Percentiles rank a stretch among this genome's conserved stretches.
Evolutionary conservation across 2,329 filamentous ascomycete species (phyloP).

Genomic region (Cordyceps farinosa): DNA sequence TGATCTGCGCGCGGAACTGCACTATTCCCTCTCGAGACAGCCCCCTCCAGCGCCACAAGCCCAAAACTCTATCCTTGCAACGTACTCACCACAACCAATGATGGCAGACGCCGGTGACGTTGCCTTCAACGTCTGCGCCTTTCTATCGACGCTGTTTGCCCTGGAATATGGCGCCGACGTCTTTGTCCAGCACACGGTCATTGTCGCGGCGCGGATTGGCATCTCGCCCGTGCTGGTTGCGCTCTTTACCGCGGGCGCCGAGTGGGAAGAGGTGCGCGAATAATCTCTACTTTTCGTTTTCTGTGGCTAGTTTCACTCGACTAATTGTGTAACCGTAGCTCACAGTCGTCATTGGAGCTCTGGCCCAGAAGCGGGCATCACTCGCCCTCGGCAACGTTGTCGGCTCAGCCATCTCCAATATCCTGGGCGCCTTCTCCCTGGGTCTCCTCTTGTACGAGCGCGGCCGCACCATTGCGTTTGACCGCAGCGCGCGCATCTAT

Average conservation of each 20-base stretch:
- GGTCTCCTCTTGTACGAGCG: conserved; percentile 42
- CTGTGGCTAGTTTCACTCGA: conserved; percentile 19
- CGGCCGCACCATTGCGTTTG: conserved; percentile 33
- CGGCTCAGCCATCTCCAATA: conserved; percentile 53
- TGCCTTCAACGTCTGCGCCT: conserved; percentile 34
- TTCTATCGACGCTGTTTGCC: conserved; percentile 44
- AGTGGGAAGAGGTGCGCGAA: conserved; percentile 50
- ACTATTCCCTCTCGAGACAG: not conserved
- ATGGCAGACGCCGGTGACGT: not conserved
- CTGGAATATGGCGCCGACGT: conserved; percentile 51
- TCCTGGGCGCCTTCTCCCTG: conserved; percentile 52
- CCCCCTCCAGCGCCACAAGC: not conserved
- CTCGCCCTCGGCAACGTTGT: conserved; percentile 53
- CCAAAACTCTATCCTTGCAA: not conserved
- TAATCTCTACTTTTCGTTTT: not conserved
- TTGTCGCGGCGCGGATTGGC: conserved; percentile 41
- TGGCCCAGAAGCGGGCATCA: conserved; percentile 42
- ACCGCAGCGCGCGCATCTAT: conserved; percentile 47
- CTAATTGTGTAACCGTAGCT: conserved; percentile 28
- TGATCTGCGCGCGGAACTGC: too few species aligned
- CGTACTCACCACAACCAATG: not conserved
- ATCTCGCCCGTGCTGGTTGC: conserved; percentile 47
- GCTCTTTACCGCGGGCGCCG: conserved; percentile 50
- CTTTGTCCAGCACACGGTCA: conserved; percentile 49
- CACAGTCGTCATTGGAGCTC: conserved; percentile 45